Percentiles rank a stretch among this genome's conserved stretches.
Conservation (phyloP, 2,329 filamentous ascomycete species). For the Aureobasidium sp. region DNA sequence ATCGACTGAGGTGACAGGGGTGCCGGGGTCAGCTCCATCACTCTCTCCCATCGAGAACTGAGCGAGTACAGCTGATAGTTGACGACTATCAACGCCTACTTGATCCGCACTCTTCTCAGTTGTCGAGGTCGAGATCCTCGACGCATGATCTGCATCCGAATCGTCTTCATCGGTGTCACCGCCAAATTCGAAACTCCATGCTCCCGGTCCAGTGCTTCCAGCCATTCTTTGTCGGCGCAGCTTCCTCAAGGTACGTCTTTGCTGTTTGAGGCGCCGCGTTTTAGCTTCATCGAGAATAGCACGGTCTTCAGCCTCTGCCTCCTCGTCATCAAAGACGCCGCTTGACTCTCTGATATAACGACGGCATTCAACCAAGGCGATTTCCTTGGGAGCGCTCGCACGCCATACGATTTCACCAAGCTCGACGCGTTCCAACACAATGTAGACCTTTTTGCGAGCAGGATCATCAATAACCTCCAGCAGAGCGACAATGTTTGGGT, state of each 20-base stretch:
- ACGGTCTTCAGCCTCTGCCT: constrained; percentile 34
- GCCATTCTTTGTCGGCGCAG: constrained; percentile 23
- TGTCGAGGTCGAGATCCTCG: constrained; percentile 28
- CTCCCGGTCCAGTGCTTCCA: constrained; percentile 42
- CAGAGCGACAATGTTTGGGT: constrained; percentile 92
- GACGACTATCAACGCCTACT: neutral
- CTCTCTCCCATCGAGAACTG: neutral
- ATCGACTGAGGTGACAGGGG: constrained; percentile 10
- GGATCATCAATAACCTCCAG: constrained; percentile 98
- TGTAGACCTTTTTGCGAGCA: constrained; percentile 94
- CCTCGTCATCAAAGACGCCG: constrained; percentile 35
- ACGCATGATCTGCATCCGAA: constrained; percentile 27
- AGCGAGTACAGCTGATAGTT: constrained; percentile 5
- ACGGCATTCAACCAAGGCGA: constrained; percentile 73
- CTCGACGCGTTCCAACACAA: constrained; percentile 92
- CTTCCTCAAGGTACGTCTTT: constrained; percentile 30
- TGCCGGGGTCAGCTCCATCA: constrained; percentile 10
- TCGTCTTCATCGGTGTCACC: constrained; percentile 48
- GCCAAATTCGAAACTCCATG: constrained; percentile 81
- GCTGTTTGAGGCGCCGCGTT: constrained; percentile 48
- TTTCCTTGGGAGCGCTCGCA: constrained; percentile 74
- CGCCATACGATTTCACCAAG: constrained; percentile 92
- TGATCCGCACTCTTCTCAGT: constrained; percentile 10
- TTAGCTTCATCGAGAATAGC: constrained; percentile 35
- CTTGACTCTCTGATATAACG: constrained; percentile 65